A percentile compares a stretch with the other conserved stretches of the same genome.
Evolutionary conservation across 2,329 filamentous ascomycete genomes (phyloP).

Genomic region (Xylaria arbuscula): DNA sequence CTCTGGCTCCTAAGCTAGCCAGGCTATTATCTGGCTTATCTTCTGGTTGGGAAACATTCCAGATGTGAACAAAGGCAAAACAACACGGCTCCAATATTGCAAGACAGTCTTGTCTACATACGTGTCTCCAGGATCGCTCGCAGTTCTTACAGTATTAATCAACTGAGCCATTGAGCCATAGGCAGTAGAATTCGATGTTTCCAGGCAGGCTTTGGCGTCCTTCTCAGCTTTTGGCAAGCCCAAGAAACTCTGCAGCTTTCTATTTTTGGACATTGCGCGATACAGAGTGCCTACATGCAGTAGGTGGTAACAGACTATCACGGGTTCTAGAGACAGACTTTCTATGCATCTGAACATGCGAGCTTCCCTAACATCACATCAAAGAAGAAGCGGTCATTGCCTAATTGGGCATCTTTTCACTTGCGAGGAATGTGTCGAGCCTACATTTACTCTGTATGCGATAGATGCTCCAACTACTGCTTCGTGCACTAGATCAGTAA

Average conservation of each 20-base stretch:
- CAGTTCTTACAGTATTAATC: not conserved
- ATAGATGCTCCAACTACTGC: not conserved
- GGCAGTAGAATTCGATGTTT: not conserved
- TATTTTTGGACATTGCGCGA: conserved; percentile 10
- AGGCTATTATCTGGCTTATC: not conserved
- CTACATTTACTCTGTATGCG: not conserved
- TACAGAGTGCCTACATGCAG: too few species aligned
- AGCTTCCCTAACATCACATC: conserved; percentile 4
- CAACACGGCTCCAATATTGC: conserved; percentile 24
- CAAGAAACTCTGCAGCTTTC: conserved; percentile 1
- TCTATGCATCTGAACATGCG: not conserved
- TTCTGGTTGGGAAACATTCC: not conserved
- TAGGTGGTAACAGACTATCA: too few species aligned
- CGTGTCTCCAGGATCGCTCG: conserved; percentile 15
- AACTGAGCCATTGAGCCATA: conserved; percentile 32
- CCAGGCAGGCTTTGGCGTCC: not conserved
- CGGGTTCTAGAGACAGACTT: not conserved
- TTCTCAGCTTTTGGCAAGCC: not conserved
- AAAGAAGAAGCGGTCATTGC: conserved; percentile 8
- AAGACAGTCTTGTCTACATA: conserved; percentile 34
- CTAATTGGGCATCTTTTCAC: conserved; percentile 10
- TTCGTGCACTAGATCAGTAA: not conserved
- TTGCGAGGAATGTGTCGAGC: not conserved
- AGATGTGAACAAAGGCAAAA: conserved; percentile 5
- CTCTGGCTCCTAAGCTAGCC: not conserved